Percentiles rank a stretch among this genome's conserved stretches.
Evolutionary conservation across 1,284 basidiomycete genomes (phyloP).

Genomic region (Puccinia novopanici): DNA sequence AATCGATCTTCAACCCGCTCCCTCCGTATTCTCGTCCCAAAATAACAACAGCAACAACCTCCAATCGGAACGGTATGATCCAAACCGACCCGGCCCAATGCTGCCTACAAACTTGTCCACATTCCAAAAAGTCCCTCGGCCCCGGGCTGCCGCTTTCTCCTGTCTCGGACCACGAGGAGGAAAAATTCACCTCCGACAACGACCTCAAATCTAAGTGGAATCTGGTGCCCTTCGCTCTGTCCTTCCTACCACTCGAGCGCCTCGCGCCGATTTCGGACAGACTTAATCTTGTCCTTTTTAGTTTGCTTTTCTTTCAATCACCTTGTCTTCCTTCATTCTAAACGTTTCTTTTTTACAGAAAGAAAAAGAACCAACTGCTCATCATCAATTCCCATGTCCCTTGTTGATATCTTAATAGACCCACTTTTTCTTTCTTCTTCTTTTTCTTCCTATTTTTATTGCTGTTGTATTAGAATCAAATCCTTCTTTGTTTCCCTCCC

Average conservation of each 20-base stretch:
- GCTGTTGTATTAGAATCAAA: too few relatives aligned
- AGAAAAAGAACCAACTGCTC: too few relatives aligned
- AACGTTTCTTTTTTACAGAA: too few relatives aligned
- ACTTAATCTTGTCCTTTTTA: too few relatives aligned
- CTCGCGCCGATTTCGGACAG: constrained; percentile 47
- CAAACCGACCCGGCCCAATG: neutral
- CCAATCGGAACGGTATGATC: neutral
- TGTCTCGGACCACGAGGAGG: neutral
- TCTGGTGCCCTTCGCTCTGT: constrained; percentile 7
- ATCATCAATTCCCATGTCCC: too few relatives aligned
- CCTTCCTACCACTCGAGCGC: neutral
- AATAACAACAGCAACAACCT: neutral
- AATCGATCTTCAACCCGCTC: constrained; percentile 26
- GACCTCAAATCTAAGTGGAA: constrained; percentile 42
- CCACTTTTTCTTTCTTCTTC: too few relatives aligned
- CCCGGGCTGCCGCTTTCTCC: neutral
- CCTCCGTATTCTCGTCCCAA: neutral
- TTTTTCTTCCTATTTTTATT: too few relatives aligned
- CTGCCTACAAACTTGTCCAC: neutral
- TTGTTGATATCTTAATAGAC: too few relatives aligned
- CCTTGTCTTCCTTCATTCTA: too few relatives aligned
- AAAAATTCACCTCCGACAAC: neutral
- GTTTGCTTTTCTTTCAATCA: too few relatives aligned
- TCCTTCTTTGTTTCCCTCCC: too few relatives aligned
- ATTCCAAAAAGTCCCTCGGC: constrained; percentile 7